Evolutionary conservation across 2,329 filamentous ascomycete genomes (phyloP).

Genomic region (Neonectria neomacrospora): DNA sequence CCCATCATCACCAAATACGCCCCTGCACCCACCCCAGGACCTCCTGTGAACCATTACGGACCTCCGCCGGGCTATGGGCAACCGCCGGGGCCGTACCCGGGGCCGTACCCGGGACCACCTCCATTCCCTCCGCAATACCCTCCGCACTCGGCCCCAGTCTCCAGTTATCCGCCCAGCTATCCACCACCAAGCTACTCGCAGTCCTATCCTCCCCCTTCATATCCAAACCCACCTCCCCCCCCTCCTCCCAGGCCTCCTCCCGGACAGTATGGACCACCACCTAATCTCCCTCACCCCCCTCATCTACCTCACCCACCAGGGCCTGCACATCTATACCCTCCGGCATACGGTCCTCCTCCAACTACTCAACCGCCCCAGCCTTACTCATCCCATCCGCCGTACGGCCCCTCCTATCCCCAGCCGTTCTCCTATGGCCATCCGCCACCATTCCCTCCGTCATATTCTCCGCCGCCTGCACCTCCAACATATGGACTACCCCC

Average conservation of each 20-base stretch:
- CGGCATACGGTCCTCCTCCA: constrained; percentile 37
- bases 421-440: constrained; percentile 36
- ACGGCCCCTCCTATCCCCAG: constrained; percentile 32
- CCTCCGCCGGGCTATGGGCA: constrained; percentile 42
- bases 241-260: constrained; percentile 34
- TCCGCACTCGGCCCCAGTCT: constrained; percentile 37
- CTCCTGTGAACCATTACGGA: constrained; percentile 35
- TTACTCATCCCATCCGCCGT: constrained; percentile 22
- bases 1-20: constrained; percentile 52
- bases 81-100: constrained; percentile 40
- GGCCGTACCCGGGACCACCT: constrained; percentile 37
- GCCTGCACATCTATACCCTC: constrained; percentile 34
- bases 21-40: constrained; percentile 38
- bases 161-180: constrained; percentile 43
- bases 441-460: constrained; percentile 36
- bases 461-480: constrained; percentile 35
- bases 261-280: constrained; percentile 30
- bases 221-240: constrained; percentile 37
- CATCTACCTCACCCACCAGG: constrained; percentile 29
- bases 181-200: constrained; percentile 41
- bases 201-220: constrained; percentile 40
- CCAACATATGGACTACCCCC: constrained; percentile 33
- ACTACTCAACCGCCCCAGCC: constrained; percentile 24
- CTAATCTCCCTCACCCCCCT: constrained; percentile 27
- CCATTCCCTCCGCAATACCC: constrained; percentile 40